Evolutionary conservation across 768 basidiomycete genomes (phyloP), one percentile per base, ranked within the genome.

Genomic region (Hebeloma cylindrosporum): DNA sequence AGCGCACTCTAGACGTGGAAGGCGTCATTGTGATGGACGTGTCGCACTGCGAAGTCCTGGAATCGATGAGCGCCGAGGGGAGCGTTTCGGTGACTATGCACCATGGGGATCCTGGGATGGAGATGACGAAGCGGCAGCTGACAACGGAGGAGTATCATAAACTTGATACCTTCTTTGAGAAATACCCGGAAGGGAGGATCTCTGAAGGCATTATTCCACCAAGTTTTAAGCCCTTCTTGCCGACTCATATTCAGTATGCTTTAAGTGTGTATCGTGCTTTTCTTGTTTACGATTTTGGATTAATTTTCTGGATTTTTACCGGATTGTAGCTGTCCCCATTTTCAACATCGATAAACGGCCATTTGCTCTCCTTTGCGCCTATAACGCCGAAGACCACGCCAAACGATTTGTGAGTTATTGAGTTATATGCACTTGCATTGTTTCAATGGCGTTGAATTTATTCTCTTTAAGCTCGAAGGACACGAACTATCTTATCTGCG

Each of bases 21-120:
- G 92, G 91, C 25, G 90, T 92, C 30, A 72, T 93, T 46, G 87
- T 97, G 38, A 82, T 96, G 75, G 93, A 97, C 62, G 84, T 96
- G 29, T 88, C 89, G 14, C 88, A 92, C 50, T 90, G 88, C 57
- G 90, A 97, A 59, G 83, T 93, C 22, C 68, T 88, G 28, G 91
- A 95, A 63, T 77, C 85, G 0, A 73, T 81, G 66, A 70, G 60
- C 42, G 58, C 65, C 1, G 85, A 86, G 59, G 78, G 81, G 22
- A 73, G 72, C 11, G 77, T 88, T 17, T 79, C 82, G 5, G 78
- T 90, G 40, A 79, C 78, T 25, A 74, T 88, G 63, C 84, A 90
- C 62, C 76, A 80, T 42, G 85, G 86, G 1, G 79, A 83, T 42
- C 71, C 78, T 0, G 74, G 73, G 16, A 62, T 66, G 29, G 75